Percentiles rank a stretch among this genome's conserved stretches.
Conservation (phyloP, 768 basidiomycete genomes). For the Termitomyces sp. region DNA sequence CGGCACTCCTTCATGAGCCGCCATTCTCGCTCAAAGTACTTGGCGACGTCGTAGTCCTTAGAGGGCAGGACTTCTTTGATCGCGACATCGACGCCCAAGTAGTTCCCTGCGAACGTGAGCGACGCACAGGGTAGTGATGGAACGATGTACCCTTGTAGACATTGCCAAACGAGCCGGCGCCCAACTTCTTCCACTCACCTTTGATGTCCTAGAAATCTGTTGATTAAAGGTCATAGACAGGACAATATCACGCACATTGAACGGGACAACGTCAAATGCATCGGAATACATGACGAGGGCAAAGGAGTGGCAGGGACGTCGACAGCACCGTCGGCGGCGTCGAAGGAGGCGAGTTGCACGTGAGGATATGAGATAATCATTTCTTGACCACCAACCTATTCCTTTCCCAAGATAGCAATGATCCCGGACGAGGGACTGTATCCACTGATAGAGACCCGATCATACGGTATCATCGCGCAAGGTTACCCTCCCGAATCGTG, state of each 20-base stretch:
- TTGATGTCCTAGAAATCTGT: conserved; percentile 61
- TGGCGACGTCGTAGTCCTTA: conserved; percentile 87
- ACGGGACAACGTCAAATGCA: conserved; percentile 86
- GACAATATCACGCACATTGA: conserved; percentile 46
- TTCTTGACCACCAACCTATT: no score
- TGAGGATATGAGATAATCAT: no score
- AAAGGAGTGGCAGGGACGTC: neutral
- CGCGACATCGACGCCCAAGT: conserved; percentile 94
- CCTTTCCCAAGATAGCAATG: no score
- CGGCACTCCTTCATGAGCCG: conserved; percentile 93
- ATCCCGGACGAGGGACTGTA: no score
- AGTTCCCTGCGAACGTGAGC: conserved; percentile 48
- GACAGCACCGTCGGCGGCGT: no score
- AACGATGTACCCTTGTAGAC: conserved; percentile 70
- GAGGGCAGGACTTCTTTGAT: conserved; percentile 96
- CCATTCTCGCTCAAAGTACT: conserved; percentile 99
- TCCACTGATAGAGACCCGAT: no score
- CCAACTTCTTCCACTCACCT: conserved; percentile 84
- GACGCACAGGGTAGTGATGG: neutral
- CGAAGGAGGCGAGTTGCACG: no score
- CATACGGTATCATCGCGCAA: no score
- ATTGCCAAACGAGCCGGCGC: conserved; percentile 90
- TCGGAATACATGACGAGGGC: conserved; percentile 24
- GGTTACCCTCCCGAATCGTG: no score
- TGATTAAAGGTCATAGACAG: neutral